phyloP scores from a whole-genome alignment of 2,329 filamentous ascomycete genomes.

The Fusarium sp. region DNA sequence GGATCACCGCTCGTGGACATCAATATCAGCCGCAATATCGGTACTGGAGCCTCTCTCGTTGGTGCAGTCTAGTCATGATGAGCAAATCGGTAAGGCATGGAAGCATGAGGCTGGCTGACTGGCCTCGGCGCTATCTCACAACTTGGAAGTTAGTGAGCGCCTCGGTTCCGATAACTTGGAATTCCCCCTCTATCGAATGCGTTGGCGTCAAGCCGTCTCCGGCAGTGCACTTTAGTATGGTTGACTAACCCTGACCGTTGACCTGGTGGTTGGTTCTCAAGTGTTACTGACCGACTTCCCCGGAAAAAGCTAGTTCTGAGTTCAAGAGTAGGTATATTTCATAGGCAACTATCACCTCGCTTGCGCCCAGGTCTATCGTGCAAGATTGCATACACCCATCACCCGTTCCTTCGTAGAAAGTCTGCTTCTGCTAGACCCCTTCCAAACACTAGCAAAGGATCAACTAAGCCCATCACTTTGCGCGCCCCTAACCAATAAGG shows the following conservation, averaged over 20 bases:
- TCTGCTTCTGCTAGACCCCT: slow-evolving; percentile 4
- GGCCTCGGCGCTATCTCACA: slow-evolving; percentile 9
- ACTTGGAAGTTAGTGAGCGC: slow-evolving; percentile 7
- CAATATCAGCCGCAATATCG: slow-evolving; percentile 21
- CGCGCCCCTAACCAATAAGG: slow-evolving; percentile 21
- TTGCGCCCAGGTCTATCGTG: slow-evolving; percentile 28
- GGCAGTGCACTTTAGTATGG: slow-evolving; percentile 6
- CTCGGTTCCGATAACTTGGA: slow-evolving; percentile 26
- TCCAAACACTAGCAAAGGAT: slow-evolving; percentile 9
- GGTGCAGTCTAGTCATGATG: not conserved
- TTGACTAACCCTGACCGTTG: not conserved
- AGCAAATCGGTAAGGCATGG: slow-evolving; percentile 24
- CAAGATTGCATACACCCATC: slow-evolving; percentile 17
- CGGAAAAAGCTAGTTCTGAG: slow-evolving; percentile 9
- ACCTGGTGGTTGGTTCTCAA: slow-evolving; percentile 13
- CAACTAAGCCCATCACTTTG: slow-evolving; percentile 18
- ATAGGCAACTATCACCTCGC: slow-evolving; percentile 15
- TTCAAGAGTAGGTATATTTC: slow-evolving; percentile 27
- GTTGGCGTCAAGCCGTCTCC: slow-evolving; percentile 19
- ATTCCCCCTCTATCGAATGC: not conserved
- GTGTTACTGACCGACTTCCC: not conserved
- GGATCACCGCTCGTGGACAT: slow-evolving; percentile 13
- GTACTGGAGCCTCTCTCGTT: not conserved
- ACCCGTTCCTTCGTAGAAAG: slow-evolving; percentile 19
- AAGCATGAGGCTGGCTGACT: slow-evolving; percentile 37